Percentiles rank a stretch among this genome's conserved stretches.
phyloP scores from a whole-genome alignment of 2,329 filamentous ascomycete species.

The Fusarium bulbicola region DNA sequence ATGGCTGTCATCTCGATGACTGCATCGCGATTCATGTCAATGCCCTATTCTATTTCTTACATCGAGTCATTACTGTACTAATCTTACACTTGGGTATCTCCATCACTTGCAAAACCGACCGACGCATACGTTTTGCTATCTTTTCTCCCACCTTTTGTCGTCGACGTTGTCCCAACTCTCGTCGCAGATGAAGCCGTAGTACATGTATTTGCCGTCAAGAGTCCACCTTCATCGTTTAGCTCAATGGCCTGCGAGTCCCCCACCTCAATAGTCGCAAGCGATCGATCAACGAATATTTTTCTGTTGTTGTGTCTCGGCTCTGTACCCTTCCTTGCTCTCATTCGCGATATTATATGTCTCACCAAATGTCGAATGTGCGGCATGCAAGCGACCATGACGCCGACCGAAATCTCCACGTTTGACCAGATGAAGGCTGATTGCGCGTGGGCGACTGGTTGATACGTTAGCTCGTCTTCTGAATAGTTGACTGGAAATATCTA shows the following conservation, averaged over 20 bases:
- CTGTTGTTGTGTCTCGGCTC: neutral
- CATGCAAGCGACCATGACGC: slow-evolving; percentile 29
- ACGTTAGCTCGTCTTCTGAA: neutral
- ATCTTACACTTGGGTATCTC: slow-evolving; percentile 10
- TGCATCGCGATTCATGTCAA: neutral
- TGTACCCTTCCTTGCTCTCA: neutral
- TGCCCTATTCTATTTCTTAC: neutral
- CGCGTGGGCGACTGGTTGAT: neutral
- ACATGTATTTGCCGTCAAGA: neutral
- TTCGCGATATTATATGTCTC: neutral
- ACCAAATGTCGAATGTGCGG: slow-evolving; percentile 17
- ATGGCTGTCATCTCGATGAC: neutral
- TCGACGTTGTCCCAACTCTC: neutral
- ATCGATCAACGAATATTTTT: slow-evolving; percentile 17
- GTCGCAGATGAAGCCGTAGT: neutral
- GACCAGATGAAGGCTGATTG: slow-evolving; percentile 17
- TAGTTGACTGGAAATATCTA: neutral
- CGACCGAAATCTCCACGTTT: slow-evolving; percentile 10
- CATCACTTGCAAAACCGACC: slow-evolving; percentile 7
- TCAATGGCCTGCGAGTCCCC: neutral
- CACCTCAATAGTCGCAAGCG: neutral
- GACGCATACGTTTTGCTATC: neutral
- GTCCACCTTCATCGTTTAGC: neutral
- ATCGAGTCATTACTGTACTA: neutral
- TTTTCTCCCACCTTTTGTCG: neutral